Evolutionary conservation across 2,329 filamentous ascomycete genomes (phyloP), one percentile per base, ranked within the genome.

Genomic region (Bisporella sp.): DNA sequence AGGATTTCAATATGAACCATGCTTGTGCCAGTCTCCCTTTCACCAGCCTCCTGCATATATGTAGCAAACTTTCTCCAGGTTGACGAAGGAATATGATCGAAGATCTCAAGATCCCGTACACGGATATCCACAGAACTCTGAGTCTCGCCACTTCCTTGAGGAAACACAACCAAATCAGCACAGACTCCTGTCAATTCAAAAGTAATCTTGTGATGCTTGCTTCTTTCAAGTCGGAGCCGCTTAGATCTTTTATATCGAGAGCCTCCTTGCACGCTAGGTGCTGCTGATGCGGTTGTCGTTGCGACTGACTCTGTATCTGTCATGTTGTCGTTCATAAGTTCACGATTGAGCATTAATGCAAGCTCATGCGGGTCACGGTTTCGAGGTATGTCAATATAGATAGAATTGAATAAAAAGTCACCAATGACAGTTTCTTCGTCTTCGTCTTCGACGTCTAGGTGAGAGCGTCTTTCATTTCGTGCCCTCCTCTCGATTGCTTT

Each of bases 41-140:
- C 84, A n/a, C 87, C 88, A 8, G 84, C 85, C 64, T 95, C 89
- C 52, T 87, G 82, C 71, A 95, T 87, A 61, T 96, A 96, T 0
- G 92, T 97, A 11, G 89, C 84, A 69, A 99, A 99, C 66, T 96
- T 99, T 68, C 88, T 95, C 95, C 95, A 99, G 0, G 92, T 96
- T 4, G 93, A 99, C 0, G 89, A 92, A 1, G 90, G 89, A 2
- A 99, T 79, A 63, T 96, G 89, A 66, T 99, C 93, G 55, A 93
- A 96, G 12, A 99, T 84, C 59, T 96, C 91, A 9, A 99, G 74
- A 51, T 93, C 85, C 39, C 81, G 78, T 8, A 99, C 75, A 6
- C 89, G 82, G 33, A 97, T 73, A 66, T 96, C 89, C 37, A 97
- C 73, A 21, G 90, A 95, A 66, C 84, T 95, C 64, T 95, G 81